These are phyloP conservation scores for Fusarium zealandicum DNA, from an alignment of 2,329 filamentous ascomycete species.

Conservation along the genomic window DNA sequence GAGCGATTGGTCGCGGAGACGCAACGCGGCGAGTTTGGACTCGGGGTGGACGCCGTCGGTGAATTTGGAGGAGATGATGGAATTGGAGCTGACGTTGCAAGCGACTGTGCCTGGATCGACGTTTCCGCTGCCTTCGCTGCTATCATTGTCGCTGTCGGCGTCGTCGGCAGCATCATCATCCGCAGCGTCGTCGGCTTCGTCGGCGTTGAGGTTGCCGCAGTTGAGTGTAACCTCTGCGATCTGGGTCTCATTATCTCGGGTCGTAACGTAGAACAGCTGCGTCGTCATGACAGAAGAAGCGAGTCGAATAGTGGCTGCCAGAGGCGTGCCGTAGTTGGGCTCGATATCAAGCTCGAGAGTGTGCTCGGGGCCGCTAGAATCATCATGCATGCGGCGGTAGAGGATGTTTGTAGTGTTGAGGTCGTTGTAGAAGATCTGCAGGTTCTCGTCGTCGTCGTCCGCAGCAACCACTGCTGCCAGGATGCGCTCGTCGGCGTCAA, in stretches of 20 bases:
- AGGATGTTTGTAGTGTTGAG: constrained; percentile 24
- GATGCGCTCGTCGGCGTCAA: constrained; percentile 21
- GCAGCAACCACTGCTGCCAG: constrained; percentile 16
- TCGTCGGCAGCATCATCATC: constrained; percentile 7
- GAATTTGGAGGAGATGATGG: constrained; percentile 23
- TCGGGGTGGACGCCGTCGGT: constrained; percentile 19
- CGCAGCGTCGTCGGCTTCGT: background rate
- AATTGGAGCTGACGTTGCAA: constrained; percentile 25
- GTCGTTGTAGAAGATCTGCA: constrained; percentile 35
- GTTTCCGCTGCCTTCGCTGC: background rate
- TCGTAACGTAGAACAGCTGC: constrained; percentile 29
- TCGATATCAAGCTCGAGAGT: constrained; percentile 25
- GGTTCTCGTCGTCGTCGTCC: constrained; percentile 17
- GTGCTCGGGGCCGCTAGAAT: constrained; percentile 11
- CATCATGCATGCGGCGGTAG: constrained; percentile 22
- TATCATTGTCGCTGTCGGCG: constrained; percentile 1
- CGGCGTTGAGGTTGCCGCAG: constrained; percentile 17
- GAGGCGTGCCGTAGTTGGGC: constrained; percentile 29
- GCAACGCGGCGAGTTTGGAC: constrained; percentile 27
- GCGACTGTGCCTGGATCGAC: background rate
- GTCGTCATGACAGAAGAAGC: constrained; percentile 9
- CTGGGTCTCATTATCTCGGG: constrained; percentile 11
- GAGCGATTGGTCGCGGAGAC: constrained; percentile 12
- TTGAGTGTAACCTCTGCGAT: constrained; percentile 24
- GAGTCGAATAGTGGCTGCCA: constrained; percentile 21